These are phyloP conservation scores for Stramenopiles sp. DNA, from an alignment of 352 stramenopile genomes.

Conservation along the genomic window DNA sequence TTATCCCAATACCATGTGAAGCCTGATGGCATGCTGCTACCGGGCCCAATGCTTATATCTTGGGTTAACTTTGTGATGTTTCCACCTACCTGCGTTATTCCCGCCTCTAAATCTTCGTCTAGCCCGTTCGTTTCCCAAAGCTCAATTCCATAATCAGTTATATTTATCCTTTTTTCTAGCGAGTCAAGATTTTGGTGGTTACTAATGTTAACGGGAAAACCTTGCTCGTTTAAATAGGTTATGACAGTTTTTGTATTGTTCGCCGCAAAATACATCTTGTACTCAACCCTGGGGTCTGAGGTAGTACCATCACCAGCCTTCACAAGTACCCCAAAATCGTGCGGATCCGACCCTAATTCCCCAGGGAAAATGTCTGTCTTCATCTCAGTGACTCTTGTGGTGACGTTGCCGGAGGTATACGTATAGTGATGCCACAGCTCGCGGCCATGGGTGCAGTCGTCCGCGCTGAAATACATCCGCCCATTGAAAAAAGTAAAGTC, in stretches of 20 bases:
- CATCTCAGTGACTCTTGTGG: not conserved
- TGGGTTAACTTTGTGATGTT: not conserved
- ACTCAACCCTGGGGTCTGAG: not conserved
- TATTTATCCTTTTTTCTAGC: not conserved
- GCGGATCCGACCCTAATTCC: not conserved
- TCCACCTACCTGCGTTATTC: no score
- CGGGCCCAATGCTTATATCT: not conserved
- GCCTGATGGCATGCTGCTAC: not conserved
- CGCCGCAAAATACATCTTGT: not conserved
- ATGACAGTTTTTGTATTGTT: not conserved
- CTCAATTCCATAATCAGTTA: not conserved
- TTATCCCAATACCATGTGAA: not conserved
- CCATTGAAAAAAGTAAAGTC: slow-evolving; percentile 29
- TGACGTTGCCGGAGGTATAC: no score
- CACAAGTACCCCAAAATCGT: not conserved
- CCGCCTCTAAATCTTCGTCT: not conserved
- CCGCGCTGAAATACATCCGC: slow-evolving; percentile 47
- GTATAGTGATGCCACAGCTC: slow-evolving; percentile 41
- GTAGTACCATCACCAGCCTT: not conserved
- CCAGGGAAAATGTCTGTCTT: not conserved
- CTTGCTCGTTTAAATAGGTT: no score
- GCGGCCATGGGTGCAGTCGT: slow-evolving; percentile 46
- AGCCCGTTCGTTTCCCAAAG: not conserved
- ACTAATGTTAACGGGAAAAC: no score
- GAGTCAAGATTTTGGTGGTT: no score